Base-by-base conservation (phyloP, 176 grass and related monocot genomes). In the Luzula sylvatica region DNA sequence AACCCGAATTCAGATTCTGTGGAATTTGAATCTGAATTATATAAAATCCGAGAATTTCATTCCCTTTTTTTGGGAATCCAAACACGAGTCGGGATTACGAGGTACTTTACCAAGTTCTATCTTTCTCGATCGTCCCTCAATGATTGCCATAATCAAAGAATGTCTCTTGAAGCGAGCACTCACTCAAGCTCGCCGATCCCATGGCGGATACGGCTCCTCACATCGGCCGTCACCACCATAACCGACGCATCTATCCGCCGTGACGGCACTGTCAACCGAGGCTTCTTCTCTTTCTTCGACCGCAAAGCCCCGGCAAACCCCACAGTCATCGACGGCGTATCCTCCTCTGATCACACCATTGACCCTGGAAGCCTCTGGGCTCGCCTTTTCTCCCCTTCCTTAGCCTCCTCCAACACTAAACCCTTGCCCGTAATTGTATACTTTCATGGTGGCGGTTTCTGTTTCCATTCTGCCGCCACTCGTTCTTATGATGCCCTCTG, bases 361-460 rank as follows among this genome's bases (percentile, higher is more conserved):
- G 30, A 35, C 30, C 9, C 30, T 35, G 27, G 52, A 7, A 15
- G 32, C 13, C 73, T 71, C 3, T 46, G 52, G 15, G 38, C 61
- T 3, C 67, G 73, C 7, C 39, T 82, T 12, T 72, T 75, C 51
- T 6, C 23, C 13, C 75, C 66, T 0, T 22, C 32, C 0, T 72
- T 75, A 42, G 3, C 23, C 13, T 73, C 66, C 0, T 22, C 32
- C 0, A 25, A 6, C 3, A 2, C 7, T 29, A 5, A 4, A 14
- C 1, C 45, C 8, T 68, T 74, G 7, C 68, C 68, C 9, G 43
- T 77, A 43, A 8, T 74, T 17, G 29, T 82, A 0, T 87, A 87
- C 58, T 82, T 77, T 56, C 77, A 87, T 23, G 77, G 72, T 52
- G 73, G 63, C 11, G 73, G 76, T 23, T 77, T 82, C 68, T 46